Evolutionary conservation across 768 basidiomycete genomes (phyloP).

Genomic region (Lactarius sp.): DNA sequence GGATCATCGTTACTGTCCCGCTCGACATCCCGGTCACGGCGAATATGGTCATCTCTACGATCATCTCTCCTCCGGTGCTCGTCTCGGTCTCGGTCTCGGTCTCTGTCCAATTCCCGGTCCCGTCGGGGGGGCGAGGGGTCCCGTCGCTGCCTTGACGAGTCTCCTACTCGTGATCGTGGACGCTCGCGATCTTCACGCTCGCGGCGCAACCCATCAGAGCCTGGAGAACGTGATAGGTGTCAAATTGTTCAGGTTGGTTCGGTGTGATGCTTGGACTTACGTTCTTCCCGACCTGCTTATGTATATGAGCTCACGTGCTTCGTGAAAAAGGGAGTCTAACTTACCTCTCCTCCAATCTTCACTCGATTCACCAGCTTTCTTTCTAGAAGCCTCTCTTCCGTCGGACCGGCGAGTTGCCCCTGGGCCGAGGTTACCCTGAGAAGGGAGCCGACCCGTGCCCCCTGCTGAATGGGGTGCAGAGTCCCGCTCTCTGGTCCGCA

Average conservation of each 20-base stretch:
- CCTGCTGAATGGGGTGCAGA: slow-evolving; percentile 52
- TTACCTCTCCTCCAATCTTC: slow-evolving; percentile 86
- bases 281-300: slow-evolving; percentile 50
- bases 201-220: slow-evolving; percentile 49
- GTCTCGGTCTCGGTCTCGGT: too few relatives aligned
- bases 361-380: slow-evolving; percentile 65
- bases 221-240: slow-evolving; percentile 31
- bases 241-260: not conserved
- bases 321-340: slow-evolving; percentile 27
- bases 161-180: slow-evolving; percentile 58
- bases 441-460: slow-evolving; percentile 40
- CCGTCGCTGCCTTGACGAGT: slow-evolving; percentile 55
- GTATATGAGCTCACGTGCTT: slow-evolving; percentile 14
- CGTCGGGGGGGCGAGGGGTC: slow-evolving; percentile 48
- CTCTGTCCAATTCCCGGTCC: slow-evolving; percentile 36
- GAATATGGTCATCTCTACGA: too few relatives aligned
- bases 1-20: too few relatives aligned
- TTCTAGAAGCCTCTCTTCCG: slow-evolving; percentile 54
- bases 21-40: too few relatives aligned
- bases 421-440: slow-evolving; percentile 30
- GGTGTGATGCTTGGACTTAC: slow-evolving; percentile 37
- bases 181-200: slow-evolving; percentile 63
- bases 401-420: slow-evolving; percentile 50
- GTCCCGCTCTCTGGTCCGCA: slow-evolving; percentile 67
- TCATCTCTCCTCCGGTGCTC: too few relatives aligned